Evolutionary conservation across 2,329 filamentous ascomycete species (phyloP), one percentile per base, ranked within the genome.

Genomic region (Aspergillus jensenii): DNA sequence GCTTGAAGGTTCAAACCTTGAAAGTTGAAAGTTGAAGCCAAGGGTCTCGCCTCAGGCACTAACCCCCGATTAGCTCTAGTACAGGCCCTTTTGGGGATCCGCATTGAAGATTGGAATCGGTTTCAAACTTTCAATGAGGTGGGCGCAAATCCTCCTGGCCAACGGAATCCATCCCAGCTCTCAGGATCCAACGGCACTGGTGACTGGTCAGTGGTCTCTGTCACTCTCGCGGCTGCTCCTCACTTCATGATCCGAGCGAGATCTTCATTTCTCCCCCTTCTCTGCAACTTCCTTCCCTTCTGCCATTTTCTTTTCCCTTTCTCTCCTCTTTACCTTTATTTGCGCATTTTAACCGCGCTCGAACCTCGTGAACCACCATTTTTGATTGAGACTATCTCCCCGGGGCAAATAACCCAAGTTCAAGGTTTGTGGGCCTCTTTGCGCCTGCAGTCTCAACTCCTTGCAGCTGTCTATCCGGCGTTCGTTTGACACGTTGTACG

Each of bases 401-500:
- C 40, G 35, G 21, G 19, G 37, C n/a, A 19, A 43, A 52, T 9
- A 25, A n/a, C 21, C 15, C 43, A 27, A 53, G 21, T 45, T 54
- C 37, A 31, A 40, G 31, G 15, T 40, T 25, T 17, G 35, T 25
- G 31, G 23, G 23, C 44, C 17, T 37, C 25, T 44, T 14, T 19
- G 27, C 54, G 23, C 31, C 47, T 40, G 48, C 54, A 41, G 43
- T 41, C 35, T 47, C 39, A 39, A 56, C 60, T 64, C 64, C 64
- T 65, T 65, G 64, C 64, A 65, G 64, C 50, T 59, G 41, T 60
- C 54, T 40, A 19, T 58, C 46, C 40, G 52, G 55, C 46, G 49
- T 46, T 55, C 59, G 56, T 58, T 57, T 60, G 60, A 65, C 59
- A 59, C 64, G 59, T 63, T 62, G 56, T 51, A 49, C 59, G 44